phyloP scores from a whole-genome alignment of 2,329 filamentous ascomycete genomes.

The Curvularia sp. region DNA sequence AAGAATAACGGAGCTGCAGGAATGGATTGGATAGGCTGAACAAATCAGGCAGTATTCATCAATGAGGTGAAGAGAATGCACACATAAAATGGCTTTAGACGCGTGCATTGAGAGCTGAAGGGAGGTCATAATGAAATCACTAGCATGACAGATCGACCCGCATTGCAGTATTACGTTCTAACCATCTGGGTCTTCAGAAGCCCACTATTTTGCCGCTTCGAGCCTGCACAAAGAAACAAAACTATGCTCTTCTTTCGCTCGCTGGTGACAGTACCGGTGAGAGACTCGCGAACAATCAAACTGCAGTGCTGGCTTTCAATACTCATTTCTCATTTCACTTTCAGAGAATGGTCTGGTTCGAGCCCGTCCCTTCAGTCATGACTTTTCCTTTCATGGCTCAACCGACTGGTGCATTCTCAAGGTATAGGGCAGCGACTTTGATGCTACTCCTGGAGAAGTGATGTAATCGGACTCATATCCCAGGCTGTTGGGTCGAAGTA shows the following conservation, averaged over 20 bases:
- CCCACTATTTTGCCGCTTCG: not conserved
- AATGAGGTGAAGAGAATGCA: not conserved
- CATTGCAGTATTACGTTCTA: constrained; percentile 17
- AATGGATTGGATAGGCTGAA: not conserved
- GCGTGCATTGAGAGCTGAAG: not conserved
- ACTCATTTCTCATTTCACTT: not conserved
- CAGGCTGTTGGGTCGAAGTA: not conserved
- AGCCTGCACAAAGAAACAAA: not conserved
- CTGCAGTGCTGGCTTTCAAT: not conserved
- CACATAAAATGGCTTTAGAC: not conserved
- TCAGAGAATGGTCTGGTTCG: not conserved
- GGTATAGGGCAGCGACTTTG: not conserved
- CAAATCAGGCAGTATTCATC: constrained; percentile 5
- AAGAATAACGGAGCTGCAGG: not conserved
- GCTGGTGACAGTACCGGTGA: not conserved
- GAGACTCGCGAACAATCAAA: too few species aligned
- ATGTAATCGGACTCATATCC: not conserved
- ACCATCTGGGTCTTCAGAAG: not conserved
- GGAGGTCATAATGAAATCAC: constrained; percentile 21
- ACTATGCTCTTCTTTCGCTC: not conserved
- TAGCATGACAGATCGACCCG: constrained; percentile 6
- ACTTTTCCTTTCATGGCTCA: not conserved
- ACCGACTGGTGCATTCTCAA: not conserved
- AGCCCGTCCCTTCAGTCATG: not conserved
- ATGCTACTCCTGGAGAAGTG: not conserved